phyloP scores from a whole-genome alignment of 2,329 filamentous ascomycete genomes.

The Colletotrichum tropicicola region DNA sequence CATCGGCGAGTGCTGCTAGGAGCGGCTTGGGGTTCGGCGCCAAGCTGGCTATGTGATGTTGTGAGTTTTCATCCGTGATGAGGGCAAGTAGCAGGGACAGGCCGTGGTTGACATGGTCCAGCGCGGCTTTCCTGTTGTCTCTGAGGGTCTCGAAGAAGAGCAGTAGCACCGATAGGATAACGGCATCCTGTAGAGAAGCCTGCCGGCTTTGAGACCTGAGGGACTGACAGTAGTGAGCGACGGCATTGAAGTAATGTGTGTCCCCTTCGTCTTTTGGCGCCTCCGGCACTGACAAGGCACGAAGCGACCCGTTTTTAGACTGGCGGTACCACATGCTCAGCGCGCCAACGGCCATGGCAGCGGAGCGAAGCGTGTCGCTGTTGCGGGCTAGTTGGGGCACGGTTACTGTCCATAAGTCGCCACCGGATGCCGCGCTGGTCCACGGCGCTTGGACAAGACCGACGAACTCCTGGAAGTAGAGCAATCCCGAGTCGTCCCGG shows the following conservation, averaged over 20 bases:
- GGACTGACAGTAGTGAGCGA: constrained; percentile 45
- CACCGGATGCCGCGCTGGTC: constrained; percentile 36
- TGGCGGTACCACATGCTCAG: constrained; percentile 35
- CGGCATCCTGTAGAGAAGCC: constrained; percentile 37
- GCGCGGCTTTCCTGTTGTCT: constrained; percentile 40
- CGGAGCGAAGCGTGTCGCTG: constrained; percentile 38
- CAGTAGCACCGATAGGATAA: constrained; percentile 42
- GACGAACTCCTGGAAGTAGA: constrained; percentile 44
- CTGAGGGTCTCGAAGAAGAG: constrained; percentile 42
- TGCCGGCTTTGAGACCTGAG: constrained; percentile 40
- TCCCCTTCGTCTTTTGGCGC: constrained; percentile 9
- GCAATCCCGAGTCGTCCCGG: constrained; percentile 13
- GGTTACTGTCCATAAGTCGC: constrained; percentile 39
- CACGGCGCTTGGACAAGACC: constrained; percentile 38
- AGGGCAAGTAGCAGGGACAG: constrained; percentile 43
- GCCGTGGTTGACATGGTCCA: constrained; percentile 47
- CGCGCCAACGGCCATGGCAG: constrained; percentile 43
- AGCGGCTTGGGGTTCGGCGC: constrained; percentile 37
- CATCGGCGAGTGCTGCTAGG: constrained; percentile 34
- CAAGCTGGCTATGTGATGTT: constrained; percentile 23
- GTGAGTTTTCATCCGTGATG: constrained; percentile 35
- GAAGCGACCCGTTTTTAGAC: constrained; percentile 16
- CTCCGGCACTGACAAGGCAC: constrained; percentile 13
- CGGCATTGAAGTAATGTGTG: constrained; percentile 42
- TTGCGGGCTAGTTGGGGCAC: constrained; percentile 41